These are phyloP conservation scores for Thymus mandschuricus DNA, from an alignment of 257 asterid species.

Conservation along the genomic window DNA sequence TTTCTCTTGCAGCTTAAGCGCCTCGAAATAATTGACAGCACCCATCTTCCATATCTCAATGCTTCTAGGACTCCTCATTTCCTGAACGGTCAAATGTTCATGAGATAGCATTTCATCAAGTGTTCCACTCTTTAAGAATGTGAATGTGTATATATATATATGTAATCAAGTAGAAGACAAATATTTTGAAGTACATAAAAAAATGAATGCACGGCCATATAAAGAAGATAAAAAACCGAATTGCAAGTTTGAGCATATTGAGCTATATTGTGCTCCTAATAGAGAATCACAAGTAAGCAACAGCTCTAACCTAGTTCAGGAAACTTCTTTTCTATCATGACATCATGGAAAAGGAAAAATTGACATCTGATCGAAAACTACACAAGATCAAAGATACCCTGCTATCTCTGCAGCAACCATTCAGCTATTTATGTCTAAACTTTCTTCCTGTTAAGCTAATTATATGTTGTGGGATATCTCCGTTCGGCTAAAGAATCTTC, in stretches of 20 bases:
- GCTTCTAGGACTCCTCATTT: conserved; percentile 11
- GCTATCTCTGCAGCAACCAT: no score
- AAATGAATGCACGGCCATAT: neutral
- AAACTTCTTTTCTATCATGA: neutral
- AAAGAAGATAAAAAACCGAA: neutral
- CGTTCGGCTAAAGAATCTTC: no score
- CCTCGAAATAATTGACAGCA: conserved; percentile 12
- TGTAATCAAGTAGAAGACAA: neutral
- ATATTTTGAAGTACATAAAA: neutral
- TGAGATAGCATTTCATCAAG: neutral
- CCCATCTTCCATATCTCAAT: conserved; percentile 25
- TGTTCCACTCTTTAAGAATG: neutral
- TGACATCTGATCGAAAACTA: no score
- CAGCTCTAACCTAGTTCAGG: neutral
- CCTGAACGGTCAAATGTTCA: neutral
- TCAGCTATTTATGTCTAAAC: no score
- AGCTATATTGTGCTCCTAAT: neutral
- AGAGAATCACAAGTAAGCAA: neutral
- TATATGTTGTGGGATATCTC: no score
- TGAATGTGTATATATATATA: neutral
- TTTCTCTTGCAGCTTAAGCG: conserved; percentile 24
- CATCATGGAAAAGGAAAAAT: neutral
- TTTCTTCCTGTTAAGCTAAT: no score
- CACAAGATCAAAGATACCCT: no score
- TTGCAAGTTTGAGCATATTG: neutral